A percentile compares a stretch with the other conserved stretches of the same genome.
phyloP scores from a whole-genome alignment of 352 stramenopile genomes.

The Phytopythium litorale region DNA sequence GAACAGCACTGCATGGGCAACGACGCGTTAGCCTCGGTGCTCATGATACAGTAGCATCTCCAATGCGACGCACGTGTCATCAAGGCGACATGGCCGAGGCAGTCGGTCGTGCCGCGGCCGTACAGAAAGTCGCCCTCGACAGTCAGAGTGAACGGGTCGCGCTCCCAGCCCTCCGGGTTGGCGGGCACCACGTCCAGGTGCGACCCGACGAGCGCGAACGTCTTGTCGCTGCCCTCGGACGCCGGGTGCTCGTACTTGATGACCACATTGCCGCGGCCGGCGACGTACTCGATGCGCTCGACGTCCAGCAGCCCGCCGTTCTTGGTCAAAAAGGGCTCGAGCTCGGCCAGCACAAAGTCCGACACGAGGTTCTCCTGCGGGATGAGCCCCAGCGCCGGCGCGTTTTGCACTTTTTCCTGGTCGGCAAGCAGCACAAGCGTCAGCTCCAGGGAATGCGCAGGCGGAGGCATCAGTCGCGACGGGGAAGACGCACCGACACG shows the following conservation, averaged over 20 bases:
- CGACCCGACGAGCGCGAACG: slow-evolving; percentile 83
- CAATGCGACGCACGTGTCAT: slow-evolving; percentile 56
- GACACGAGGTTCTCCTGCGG: slow-evolving; percentile 84
- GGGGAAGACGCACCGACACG: slow-evolving; percentile 17
- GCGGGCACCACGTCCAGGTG: slow-evolving; percentile 93
- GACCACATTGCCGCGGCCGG: slow-evolving; percentile 88
- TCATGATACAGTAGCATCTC: no score
- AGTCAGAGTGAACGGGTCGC: slow-evolving; percentile 85
- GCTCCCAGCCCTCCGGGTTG: slow-evolving; percentile 88
- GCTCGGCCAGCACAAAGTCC: slow-evolving; percentile 81
- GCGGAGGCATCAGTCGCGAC: not conserved
- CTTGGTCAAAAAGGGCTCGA: slow-evolving; percentile 75
- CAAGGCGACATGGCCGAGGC: slow-evolving; percentile 90
- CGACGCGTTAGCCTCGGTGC: no score
- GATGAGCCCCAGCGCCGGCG: slow-evolving; percentile 43
- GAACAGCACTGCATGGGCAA: slow-evolving; percentile 37
- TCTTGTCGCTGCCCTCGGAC: slow-evolving; percentile 43
- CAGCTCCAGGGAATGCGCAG: no score
- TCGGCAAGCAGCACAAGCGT: no score
- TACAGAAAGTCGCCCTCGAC: slow-evolving; percentile 92
- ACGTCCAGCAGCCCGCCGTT: slow-evolving; percentile 64
- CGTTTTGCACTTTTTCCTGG: slow-evolving; percentile 21
- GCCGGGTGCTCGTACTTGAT: slow-evolving; percentile 79
- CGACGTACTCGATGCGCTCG: slow-evolving; percentile 81
- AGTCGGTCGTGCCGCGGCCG: slow-evolving; percentile 91